Evolutionary conservation across 2,329 filamentous ascomycete genomes (phyloP).

Genomic region (Tolypocladium endophyticum): DNA sequence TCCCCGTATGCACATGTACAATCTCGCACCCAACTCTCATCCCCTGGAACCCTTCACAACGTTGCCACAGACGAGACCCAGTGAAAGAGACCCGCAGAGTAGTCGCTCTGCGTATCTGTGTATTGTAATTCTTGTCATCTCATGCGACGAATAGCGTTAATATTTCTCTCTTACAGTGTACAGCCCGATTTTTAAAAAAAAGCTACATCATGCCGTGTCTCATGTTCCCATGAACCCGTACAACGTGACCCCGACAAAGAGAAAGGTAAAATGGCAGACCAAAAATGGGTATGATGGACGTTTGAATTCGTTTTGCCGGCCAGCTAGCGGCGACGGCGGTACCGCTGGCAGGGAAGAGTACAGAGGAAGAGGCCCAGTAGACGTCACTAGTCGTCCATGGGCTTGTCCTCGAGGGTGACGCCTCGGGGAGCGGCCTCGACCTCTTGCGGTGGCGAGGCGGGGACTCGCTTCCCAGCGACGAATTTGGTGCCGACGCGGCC

Average conservation of each 20-base stretch:
- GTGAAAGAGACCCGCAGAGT: neutral
- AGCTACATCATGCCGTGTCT: neutral
- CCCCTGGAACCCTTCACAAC: neutral
- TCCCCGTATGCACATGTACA: neutral
- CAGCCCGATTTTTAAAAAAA: neutral
- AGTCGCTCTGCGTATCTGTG: neutral
- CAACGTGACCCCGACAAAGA: slow-evolving; percentile 2
- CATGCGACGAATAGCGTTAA: neutral
- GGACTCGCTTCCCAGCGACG: slow-evolving; percentile 37
- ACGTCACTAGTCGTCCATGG: slow-evolving; percentile 36
- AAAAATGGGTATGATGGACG: neutral
- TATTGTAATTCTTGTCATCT: neutral
- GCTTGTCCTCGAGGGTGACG: slow-evolving; percentile 40
- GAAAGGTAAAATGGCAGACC: neutral
- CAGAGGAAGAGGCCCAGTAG: neutral
- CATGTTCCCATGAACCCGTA: slow-evolving; percentile 7
- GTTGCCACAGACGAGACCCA: neutral
- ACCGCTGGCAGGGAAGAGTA: neutral
- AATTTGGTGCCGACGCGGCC: slow-evolving; percentile 33
- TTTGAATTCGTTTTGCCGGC: neutral
- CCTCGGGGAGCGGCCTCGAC: slow-evolving; percentile 22
- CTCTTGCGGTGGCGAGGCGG: slow-evolving; percentile 19
- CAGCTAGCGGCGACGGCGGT: neutral
- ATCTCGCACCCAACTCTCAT: neutral
- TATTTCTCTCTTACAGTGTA: no score